These are phyloP conservation scores for Albizia julibrissin DNA, from an alignment of 306 rosid species.

Conservation along the genomic window DNA sequence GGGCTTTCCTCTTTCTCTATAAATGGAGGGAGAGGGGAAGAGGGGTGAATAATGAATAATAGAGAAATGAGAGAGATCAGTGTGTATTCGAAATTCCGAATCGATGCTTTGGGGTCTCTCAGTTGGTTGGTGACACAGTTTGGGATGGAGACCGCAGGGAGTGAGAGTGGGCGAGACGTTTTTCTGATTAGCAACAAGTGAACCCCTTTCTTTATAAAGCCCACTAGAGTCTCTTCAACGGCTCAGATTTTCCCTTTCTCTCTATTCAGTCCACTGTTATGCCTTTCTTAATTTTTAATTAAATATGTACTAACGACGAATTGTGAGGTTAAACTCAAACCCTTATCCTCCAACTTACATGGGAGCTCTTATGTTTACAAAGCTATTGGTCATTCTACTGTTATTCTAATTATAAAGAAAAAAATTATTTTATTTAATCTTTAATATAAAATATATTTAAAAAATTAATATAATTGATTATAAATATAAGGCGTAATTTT, in stretches of 20 bases:
- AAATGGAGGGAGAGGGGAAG: constrained; percentile 25
- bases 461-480: too few species aligned
- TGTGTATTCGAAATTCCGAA: constrained; percentile 50
- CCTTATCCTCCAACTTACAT: too few species aligned
- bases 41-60: constrained; percentile 24
- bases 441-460: too few species aligned
- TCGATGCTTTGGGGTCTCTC: constrained; percentile 56
- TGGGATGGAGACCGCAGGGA: constrained; percentile 45
- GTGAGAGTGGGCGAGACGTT: constrained; percentile 50
- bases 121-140: constrained; percentile 47
- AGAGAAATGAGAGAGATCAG: constrained; percentile 42
- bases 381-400: too few species aligned
- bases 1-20: constrained; percentile 1
- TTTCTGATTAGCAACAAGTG: constrained; percentile 52
- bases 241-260: constrained; percentile 25
- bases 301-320: too few species aligned
- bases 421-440: too few species aligned
- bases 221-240: constrained; percentile 25
- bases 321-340: too few species aligned
- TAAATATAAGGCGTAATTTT: too few species aligned
- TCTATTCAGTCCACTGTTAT: too few species aligned
- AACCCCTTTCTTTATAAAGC: constrained; percentile 12
- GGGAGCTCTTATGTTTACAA: background rate
- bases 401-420: too few species aligned
- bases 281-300: too few species aligned